phyloP scores from a whole-genome alignment of 2,329 filamentous ascomycete genomes.

The Neopestalotiopsis sp. region DNA sequence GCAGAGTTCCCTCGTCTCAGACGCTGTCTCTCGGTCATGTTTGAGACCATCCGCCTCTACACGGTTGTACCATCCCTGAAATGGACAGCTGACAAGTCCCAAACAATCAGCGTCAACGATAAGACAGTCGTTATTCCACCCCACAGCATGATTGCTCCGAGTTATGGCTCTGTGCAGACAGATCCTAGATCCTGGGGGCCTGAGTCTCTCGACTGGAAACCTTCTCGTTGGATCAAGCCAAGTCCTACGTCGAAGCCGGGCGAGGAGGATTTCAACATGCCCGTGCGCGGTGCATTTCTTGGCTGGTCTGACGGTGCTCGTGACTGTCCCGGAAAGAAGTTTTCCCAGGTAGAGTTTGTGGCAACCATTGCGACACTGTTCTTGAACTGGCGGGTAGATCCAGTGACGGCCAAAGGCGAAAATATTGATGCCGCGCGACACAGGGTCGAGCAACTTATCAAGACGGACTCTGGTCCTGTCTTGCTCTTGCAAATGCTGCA shows the following conservation, averaged over 20 bases:
- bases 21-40: constrained; percentile 29
- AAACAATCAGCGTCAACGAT: not conserved
- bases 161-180: constrained; percentile 30
- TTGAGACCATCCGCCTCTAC: constrained; percentile 20
- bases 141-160: constrained; percentile 27
- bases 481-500: constrained; percentile 24
- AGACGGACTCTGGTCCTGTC: not conserved
- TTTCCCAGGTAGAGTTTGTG: constrained; percentile 28
- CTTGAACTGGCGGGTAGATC: constrained; percentile 30
- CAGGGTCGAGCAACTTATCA: constrained; percentile 18
- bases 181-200: constrained; percentile 33
- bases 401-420: constrained; percentile 26
- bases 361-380: constrained; percentile 25
- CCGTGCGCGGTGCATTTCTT: constrained; percentile 23
- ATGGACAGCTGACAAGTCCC: constrained; percentile 12
- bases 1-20: constrained; percentile 28
- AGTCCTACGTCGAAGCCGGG: not conserved
- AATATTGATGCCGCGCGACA: constrained; percentile 10
- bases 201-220: constrained; percentile 30
- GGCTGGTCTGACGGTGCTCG: constrained; percentile 29
- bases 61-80: not conserved
- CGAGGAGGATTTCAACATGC: constrained; percentile 21
- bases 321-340: constrained; percentile 30
- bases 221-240: constrained; percentile 31
- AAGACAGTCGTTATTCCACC: constrained; percentile 22